Percentiles rank a stretch among this genome's conserved stretches.
phyloP scores from a whole-genome alignment of 1,284 basidiomycete genomes.

The Fistulina hepatica region DNA sequence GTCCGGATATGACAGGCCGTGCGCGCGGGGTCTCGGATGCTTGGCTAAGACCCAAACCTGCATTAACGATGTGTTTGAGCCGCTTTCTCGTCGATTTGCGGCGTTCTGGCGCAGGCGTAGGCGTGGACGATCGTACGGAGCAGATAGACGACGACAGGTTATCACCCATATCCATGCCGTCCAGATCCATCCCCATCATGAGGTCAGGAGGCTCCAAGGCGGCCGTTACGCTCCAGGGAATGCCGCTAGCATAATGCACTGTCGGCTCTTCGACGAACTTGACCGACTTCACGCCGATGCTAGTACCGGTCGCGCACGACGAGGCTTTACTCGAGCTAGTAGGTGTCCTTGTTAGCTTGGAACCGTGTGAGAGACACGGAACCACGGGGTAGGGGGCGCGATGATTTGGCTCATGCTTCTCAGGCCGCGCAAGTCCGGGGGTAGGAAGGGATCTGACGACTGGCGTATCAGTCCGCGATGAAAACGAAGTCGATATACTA shows the following conservation, averaged over 20 bases:
- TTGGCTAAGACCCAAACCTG: conserved; percentile 10
- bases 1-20: conserved; percentile 2
- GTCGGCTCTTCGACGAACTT: conserved; percentile 39
- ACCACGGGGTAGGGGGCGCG: conserved; percentile 13
- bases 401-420: conserved; percentile 12
- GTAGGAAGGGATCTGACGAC: conserved; percentile 31
- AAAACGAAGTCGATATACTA: conserved; percentile 16
- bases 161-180: conserved; percentile 28
- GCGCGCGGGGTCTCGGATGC: conserved; percentile 3
- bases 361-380: conserved; percentile 10
- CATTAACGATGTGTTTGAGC: conserved; percentile 4
- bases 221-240: conserved; percentile 19
- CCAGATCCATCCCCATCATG: conserved; percentile 27
- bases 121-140: conserved; percentile 12
- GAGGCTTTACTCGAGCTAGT: not conserved
- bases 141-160: not conserved
- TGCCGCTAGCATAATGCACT: conserved; percentile 31
- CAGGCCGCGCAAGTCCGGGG: conserved; percentile 14
- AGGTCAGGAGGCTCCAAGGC: conserved; percentile 2
- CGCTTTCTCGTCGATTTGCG: conserved; percentile 11
- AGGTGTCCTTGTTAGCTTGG: conserved; percentile 23
- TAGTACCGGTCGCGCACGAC: conserved; percentile 7
- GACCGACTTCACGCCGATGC: conserved; percentile 32
- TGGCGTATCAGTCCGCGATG: conserved; percentile 7
- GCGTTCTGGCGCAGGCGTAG: conserved; percentile 9